Evolutionary conservation across 2,329 filamentous ascomycete species (phyloP), one percentile per base, ranked within the genome.

Genomic region (Fonsecaea monophora): DNA sequence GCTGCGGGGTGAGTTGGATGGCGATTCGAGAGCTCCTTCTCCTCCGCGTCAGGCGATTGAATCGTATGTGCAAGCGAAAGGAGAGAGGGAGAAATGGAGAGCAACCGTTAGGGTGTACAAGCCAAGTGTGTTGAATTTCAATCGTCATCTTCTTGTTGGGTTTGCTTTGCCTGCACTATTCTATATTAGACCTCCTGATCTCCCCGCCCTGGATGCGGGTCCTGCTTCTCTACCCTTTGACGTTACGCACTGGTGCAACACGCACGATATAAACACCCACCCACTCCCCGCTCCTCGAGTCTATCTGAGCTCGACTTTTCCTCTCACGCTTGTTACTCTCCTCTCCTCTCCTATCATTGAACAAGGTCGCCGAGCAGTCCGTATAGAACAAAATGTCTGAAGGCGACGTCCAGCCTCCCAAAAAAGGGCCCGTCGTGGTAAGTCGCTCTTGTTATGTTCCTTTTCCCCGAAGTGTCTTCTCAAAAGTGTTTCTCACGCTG

Each of bases 371-470:
- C 50, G 34, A 40, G 64, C 21, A 40, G 40, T 40, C 34, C 42
- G 35, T 21, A 25, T 18, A 50, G 45, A 50, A 37, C 60, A 62
- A 21, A 34, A 81, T 81, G 79, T 77, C 79, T 68, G 77, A 78
- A 70, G 78, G 74, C 64, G 71, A 73, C 59, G 70, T 75, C 62
- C 62, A 71, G 61, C 76, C 77, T 57, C 74, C 74, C 42, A 61
- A 61, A 48, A 61, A 61, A 13, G 78, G 53, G 70, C 76, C 73
- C 25, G 68, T 78, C 10, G 79, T 81, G 78, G 79, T 81, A 77
- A 75, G 79, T 67, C 45, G 30, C 21, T 50, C 25, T 30, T 3
- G 18, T 37, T 34, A 50, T 34, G 10, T 57, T 57, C 48, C 48
- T 45, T 54, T 60, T 42, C 32, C 57, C 57, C 48, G 40, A 35